Base-by-base conservation (phyloP, 768 basidiomycete genomes). In the Amanita polypyramis region DNA sequence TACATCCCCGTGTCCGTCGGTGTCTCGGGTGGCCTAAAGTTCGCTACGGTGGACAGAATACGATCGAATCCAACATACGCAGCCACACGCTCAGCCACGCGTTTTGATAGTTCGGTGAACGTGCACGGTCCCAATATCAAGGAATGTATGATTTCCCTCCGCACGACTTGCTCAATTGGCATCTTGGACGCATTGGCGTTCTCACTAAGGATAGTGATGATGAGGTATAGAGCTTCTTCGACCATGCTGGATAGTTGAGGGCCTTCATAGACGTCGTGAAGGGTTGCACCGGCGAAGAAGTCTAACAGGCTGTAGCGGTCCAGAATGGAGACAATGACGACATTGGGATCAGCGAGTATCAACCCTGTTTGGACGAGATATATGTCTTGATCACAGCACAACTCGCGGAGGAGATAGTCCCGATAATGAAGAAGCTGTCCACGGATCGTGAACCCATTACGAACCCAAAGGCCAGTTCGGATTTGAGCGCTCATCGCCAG, bases 351-450 rank as follows among this genome's bases (percentile, higher is more conserved):
- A 42, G 93, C 72, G 36, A 86, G 70, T 58, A 86, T 74, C 43
- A 98, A 76, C 0, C 85, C 82, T 0, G 83, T 77, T 65, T 98
- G 94, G 2, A 98, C 74, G 51, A 95, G 77, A 70, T 83, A 93
- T 14, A 96, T 70, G 54, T 80, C 96, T 62, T 97, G 93, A 62
- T 99, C 96, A 60, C 95, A 94, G 58, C 95, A 96, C 5, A 92
- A 74, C 62, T 99, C 96, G 15, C 95, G 84, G 20, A 97, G 79
- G 77, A 88, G 85, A 63, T 91, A 92, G 61, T 98, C 95, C 21
- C 93, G 85, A 62, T 99, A 99, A 61, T 98, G 95, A 45, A 94
- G 75, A 3, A 93, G 72, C 62, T 98, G 96, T 0, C 93, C 92
- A 1, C 95, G 84, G 55, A 98, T 94, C 12, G 86, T 86, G 58